phyloP scores from a whole-genome alignment of 2,329 filamentous ascomycete species.

The Corinectria fuckeliana region DNA sequence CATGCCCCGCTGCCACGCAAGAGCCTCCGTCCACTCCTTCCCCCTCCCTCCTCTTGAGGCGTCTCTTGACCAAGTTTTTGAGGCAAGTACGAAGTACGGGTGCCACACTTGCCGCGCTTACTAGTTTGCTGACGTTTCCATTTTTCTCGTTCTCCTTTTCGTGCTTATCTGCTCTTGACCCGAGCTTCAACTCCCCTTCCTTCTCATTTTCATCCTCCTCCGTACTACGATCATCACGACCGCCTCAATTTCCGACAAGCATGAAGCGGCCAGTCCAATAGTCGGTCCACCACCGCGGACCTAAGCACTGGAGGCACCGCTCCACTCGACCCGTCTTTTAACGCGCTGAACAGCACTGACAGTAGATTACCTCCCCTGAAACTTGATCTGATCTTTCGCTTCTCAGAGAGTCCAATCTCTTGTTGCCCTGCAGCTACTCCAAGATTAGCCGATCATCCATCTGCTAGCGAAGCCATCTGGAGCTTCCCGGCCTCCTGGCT shows the following conservation, averaged over 20 bases:
- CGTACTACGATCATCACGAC: background rate
- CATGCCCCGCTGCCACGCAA: constrained; percentile 12
- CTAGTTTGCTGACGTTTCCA: background rate
- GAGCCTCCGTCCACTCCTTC: background rate
- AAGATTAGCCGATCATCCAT: constrained; percentile 4
- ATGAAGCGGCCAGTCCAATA: background rate
- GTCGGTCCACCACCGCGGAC: background rate
- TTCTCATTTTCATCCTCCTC: background rate
- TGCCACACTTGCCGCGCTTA: background rate
- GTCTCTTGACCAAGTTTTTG: background rate
- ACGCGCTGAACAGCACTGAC: background rate
- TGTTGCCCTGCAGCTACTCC: background rate
- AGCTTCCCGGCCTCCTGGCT: background rate
- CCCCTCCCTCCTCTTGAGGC: background rate
- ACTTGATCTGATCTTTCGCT: background rate
- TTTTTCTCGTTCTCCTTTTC: background rate
- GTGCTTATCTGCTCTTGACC: background rate
- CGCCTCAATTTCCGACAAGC: background rate
- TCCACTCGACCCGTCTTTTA: constrained; percentile 1
- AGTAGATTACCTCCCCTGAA: constrained; percentile 1
- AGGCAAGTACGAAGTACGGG: background rate
- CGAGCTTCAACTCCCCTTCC: background rate
- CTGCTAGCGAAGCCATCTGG: constrained; percentile 1
- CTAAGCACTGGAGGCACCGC: background rate
- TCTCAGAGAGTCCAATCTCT: constrained; percentile 4